Conservation (phyloP, 176 grass and related monocot genomes). For the Leersia perrieri region DNA sequence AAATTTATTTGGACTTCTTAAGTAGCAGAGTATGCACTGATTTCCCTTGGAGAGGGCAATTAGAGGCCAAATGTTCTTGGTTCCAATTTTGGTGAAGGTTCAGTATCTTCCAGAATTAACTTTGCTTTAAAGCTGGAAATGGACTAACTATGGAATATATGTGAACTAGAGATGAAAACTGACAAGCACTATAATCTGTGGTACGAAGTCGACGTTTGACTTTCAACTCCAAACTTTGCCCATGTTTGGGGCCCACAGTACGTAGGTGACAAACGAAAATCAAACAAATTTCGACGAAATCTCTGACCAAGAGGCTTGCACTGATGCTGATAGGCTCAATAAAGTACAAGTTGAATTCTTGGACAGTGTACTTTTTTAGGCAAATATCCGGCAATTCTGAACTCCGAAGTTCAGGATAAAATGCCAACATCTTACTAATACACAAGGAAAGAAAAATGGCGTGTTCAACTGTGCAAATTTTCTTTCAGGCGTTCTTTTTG, state of each 20-base stretch:
- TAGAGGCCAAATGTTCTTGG: neutral
- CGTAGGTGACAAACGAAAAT: neutral
- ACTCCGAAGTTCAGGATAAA: neutral
- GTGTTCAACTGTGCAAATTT: neutral
- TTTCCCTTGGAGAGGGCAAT: neutral
- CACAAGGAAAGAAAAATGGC: neutral
- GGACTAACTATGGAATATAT: neutral
- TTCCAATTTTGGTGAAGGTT: neutral
- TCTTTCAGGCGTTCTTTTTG: neutral
- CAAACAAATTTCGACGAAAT: neutral
- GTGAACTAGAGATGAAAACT: neutral
- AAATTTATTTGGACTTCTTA: neutral
- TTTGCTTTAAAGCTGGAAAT: neutral
- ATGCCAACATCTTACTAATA: neutral
- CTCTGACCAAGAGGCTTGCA: neutral
- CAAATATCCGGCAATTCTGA: neutral
- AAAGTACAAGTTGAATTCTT: neutral
- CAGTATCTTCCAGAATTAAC: neutral
- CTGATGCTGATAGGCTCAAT: neutral
- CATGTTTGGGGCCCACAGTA: neutral
- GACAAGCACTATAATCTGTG: neutral
- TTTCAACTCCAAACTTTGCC: neutral
- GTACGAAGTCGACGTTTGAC: neutral
- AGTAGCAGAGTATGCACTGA: neutral
- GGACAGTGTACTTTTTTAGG: neutral